Evolutionary conservation across 2,329 filamentous ascomycete genomes (phyloP).

Genomic region (Xylaria sp.): DNA sequence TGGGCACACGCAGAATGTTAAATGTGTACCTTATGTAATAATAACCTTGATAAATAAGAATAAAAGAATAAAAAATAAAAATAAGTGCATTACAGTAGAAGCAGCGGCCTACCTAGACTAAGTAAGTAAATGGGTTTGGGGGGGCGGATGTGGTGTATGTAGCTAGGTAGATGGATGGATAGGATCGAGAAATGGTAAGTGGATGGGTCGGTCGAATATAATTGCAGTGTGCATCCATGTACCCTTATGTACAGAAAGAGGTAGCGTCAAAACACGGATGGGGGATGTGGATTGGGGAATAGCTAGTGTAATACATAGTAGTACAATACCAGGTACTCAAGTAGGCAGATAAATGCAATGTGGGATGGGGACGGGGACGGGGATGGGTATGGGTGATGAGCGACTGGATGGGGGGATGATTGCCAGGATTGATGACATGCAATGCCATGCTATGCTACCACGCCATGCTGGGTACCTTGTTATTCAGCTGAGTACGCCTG

Average conservation of each 20-base stretch:
- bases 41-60: not conserved
- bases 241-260: not conserved
- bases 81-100: not conserved
- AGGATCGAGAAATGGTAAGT: not conserved
- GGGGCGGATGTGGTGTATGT: conserved; percentile 4
- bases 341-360: not conserved
- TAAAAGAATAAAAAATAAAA: not conserved
- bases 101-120: not conserved
- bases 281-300: not conserved
- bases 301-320: not conserved
- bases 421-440: conserved; percentile 8
- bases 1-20: conserved; percentile 21
- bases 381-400: not conserved
- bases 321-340: not conserved
- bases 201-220: no score
- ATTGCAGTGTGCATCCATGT: no score
- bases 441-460: not conserved
- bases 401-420: not conserved
- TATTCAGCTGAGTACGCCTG: conserved; percentile 7
- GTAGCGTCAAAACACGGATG: no score
- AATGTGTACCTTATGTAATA: conserved; percentile 19
- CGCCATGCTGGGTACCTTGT: not conserved
- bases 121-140: not conserved
- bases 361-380: not conserved
- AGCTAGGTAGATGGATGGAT: conserved; percentile 12